Evolutionary conservation across 2,329 filamentous ascomycete species (phyloP).

Genomic region (Fusarium brevicatenulatum): DNA sequence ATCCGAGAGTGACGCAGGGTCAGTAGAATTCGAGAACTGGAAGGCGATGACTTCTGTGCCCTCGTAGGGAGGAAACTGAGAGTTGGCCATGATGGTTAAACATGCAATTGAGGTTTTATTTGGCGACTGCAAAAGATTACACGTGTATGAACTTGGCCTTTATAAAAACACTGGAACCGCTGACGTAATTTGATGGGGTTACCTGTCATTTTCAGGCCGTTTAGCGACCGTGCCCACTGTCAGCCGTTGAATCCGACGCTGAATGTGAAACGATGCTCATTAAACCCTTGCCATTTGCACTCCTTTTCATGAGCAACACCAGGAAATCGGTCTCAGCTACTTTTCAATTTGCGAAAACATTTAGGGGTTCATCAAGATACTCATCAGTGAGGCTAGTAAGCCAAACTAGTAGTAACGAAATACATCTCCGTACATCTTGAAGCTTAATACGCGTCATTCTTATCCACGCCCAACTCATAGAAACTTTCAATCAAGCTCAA

Average conservation of each 20-base stretch:
- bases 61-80: not conserved
- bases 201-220: not conserved
- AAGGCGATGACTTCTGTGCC: not conserved
- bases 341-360: not conserved
- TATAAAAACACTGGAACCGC: not conserved
- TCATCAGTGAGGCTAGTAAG: too few species aligned
- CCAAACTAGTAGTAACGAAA: too few species aligned
- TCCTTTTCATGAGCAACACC: not conserved
- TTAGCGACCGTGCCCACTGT: not conserved
- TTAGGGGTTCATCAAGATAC: too few species aligned
- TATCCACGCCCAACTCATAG: not conserved
- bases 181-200: not conserved
- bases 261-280: not conserved
- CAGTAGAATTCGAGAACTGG: not conserved
- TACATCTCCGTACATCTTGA: too few species aligned
- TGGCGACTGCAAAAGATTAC: not conserved
- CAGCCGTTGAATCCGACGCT: not conserved
- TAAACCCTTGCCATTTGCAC: not conserved
- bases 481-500: not conserved
- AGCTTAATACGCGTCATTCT: rapidly evolving
- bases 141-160: not conserved
- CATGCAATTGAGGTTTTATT: not conserved
- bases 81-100: not conserved
- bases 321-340: not conserved
- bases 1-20: not conserved